Evolutionary conservation across 2,329 filamentous ascomycete species (phyloP).

Genomic region (Penicillium brevicompactum): DNA sequence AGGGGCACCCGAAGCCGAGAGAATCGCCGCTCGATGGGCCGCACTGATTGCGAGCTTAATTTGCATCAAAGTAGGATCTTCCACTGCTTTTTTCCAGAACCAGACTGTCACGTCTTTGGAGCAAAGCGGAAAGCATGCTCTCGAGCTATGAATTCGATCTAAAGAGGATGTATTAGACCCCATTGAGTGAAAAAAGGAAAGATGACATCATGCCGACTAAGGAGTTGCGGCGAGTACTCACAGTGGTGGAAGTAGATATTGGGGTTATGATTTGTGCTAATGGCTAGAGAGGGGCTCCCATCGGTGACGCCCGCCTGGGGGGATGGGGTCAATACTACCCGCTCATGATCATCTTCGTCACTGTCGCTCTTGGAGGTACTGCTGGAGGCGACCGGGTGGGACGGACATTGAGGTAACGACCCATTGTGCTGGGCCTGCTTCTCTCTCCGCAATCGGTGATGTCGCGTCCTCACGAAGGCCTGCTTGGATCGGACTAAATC

Average conservation of each 20-base stretch:
- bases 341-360: neutral
- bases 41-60: constrained; percentile 21
- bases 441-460: constrained; percentile 8
- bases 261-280: constrained; percentile 9
- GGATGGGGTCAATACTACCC: neutral
- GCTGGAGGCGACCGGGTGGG: neutral
- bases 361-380: neutral
- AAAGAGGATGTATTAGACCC: neutral
- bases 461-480: constrained; percentile 6
- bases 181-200: neutral
- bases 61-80: constrained; percentile 20
- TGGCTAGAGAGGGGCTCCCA: neutral
- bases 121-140: constrained; percentile 22
- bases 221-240: constrained; percentile 2
- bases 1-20: constrained; percentile 13
- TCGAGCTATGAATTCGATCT: constrained; percentile 18
- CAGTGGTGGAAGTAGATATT: constrained; percentile 25
- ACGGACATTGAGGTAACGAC: neutral
- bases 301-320: neutral
- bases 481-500: constrained; percentile 6
- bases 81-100: constrained; percentile 19
- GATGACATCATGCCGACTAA: neutral
- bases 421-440: neutral
- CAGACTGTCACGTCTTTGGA: constrained; percentile 17
- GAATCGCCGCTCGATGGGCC: constrained; percentile 18